A percentile compares a stretch with the other conserved stretches of the same genome.
These are phyloP conservation scores for Stephania yunnanensis DNA, from an alignment of 164 flowering plant genomes.

Conservation along the genomic window DNA sequence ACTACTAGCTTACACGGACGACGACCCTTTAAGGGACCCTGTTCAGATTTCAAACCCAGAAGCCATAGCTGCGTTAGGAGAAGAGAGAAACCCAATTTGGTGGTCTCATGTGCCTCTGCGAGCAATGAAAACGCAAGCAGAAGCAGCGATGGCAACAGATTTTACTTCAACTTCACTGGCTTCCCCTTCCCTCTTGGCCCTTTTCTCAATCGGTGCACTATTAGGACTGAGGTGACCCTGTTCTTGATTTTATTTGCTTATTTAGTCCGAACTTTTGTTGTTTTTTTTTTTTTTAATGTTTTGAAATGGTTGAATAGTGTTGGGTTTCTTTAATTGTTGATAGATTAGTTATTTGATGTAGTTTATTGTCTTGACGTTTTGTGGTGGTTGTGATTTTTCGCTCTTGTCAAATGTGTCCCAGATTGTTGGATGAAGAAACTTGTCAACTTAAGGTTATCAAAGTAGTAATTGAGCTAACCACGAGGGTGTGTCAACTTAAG, in stretches of 20 bases:
- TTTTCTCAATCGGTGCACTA: conserved; percentile 80
- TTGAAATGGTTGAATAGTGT: neutral
- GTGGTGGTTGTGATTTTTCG: neutral
- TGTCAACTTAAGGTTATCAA: neutral
- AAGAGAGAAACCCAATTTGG: conserved; percentile 30
- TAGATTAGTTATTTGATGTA: no score
- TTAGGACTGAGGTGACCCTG: conserved; percentile 70
- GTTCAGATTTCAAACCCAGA: conserved; percentile 28
- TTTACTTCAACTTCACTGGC: conserved; percentile 87
- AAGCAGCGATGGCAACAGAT: conserved; percentile 38
- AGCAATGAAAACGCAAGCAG: conserved; percentile 15
- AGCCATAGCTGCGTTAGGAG: conserved; percentile 15
- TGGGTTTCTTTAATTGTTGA: neutral
- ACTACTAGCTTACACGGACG: conserved; percentile 34
- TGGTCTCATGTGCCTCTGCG: conserved; percentile 44
- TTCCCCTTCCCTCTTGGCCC: conserved; percentile 98
- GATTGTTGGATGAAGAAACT: neutral
- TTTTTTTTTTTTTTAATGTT: neutral
- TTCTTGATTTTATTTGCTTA: neutral
- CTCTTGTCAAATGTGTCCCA: neutral
- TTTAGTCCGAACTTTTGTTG: neutral
- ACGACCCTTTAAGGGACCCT: conserved; percentile 33
- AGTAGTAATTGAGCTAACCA: neutral
- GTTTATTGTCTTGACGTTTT: neutral
- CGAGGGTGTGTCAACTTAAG: neutral